Conservation (phyloP, 31 red algal genomes). For the Asparagopsis taxiformis region DNA sequence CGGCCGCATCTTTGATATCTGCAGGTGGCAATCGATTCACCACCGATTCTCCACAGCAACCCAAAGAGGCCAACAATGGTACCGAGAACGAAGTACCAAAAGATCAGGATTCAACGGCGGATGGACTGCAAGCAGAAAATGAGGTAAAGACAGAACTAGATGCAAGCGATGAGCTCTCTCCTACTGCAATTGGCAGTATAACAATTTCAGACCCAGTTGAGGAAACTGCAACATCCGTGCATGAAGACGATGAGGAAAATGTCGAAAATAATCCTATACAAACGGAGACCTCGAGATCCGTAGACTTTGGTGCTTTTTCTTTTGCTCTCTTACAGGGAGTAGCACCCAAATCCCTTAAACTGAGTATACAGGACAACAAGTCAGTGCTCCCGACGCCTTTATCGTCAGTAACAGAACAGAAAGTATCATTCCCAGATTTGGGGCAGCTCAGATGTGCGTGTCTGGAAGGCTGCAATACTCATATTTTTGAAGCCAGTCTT, state of each 20-base stretch:
- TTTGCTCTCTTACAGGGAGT: constrained; percentile 19
- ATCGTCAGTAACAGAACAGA: constrained; percentile 3
- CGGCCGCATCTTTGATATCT: neutral
- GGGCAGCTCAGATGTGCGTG: constrained; percentile 5
- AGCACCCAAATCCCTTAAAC: constrained; percentile 2
- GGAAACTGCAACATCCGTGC: neutral
- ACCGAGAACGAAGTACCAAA: neutral
- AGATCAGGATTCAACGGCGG: neutral
- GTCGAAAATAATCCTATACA: neutral
- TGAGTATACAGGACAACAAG: constrained; percentile 10
- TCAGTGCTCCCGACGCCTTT: constrained; percentile 6
- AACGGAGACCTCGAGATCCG: neutral
- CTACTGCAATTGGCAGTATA: neutral
- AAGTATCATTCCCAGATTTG: neutral
- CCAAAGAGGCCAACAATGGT: neutral
- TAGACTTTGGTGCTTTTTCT: constrained; percentile 28
- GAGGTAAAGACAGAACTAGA: neutral
- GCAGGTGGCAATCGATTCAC: neutral
- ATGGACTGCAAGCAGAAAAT: neutral
- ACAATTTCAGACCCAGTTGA: neutral
- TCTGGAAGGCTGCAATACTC: constrained; percentile 1
- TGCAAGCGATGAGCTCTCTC: neutral
- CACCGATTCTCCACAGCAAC: neutral
- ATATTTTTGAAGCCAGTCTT: constrained; percentile 11
- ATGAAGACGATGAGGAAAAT: neutral